Evolutionary conservation across 176 grass and related monocot genomes (phyloP).

Genomic region (Alloteropsis semialata): DNA sequence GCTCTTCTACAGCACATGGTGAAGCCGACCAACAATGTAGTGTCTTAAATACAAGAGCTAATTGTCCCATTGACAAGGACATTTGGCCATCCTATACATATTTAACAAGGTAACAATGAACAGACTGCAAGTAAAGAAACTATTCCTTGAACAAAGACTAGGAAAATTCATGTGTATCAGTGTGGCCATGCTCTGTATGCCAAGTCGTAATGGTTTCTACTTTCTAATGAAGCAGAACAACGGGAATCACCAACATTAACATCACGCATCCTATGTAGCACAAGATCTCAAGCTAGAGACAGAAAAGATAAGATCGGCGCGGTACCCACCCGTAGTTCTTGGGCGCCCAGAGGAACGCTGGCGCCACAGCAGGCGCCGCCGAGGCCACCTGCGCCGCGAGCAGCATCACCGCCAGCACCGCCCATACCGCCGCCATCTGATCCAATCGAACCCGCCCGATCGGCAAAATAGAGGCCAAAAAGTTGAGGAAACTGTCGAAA

Average conservation of each 20-base stretch:
- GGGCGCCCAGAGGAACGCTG: conserved; percentile 78
- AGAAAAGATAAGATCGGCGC: neutral
- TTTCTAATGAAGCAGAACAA: neutral
- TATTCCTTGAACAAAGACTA: neutral
- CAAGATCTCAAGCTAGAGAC: conserved; percentile 14
- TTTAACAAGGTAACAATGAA: neutral
- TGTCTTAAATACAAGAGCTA: neutral
- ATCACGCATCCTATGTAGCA: conserved; percentile 8
- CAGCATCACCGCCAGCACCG: conserved; percentile 32
- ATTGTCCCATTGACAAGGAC: neutral
- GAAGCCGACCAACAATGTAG: neutral
- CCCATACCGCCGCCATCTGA: conserved; percentile 38
- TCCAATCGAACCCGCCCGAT: conserved; percentile 3
- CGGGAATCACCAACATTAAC: neutral
- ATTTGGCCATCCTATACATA: neutral
- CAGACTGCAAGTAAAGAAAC: neutral
- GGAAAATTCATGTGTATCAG: neutral
- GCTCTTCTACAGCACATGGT: neutral
- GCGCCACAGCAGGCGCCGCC: conserved; percentile 27
- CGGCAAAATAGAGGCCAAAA: neutral
- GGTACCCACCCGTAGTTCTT: conserved; percentile 67
- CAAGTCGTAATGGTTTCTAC: neutral
- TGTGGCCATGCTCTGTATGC: neutral
- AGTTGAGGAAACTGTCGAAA: neutral
- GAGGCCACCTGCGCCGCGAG: conserved; percentile 1